Evolutionary conservation across 208 protist genomes (phyloP).

Genomic region (Naegleria lovaniensis): DNA sequence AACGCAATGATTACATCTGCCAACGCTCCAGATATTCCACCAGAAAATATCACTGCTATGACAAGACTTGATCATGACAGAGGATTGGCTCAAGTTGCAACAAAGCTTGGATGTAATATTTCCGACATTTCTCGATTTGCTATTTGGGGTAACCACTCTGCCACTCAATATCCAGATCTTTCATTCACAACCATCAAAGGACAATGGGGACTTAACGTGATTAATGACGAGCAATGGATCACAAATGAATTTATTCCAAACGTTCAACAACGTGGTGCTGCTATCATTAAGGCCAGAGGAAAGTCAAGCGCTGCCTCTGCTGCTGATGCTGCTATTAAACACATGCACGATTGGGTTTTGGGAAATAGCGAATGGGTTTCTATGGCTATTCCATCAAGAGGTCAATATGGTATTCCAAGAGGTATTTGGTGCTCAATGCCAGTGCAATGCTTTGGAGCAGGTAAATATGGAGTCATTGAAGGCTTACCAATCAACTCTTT

Average conservation of each 20-base stretch:
- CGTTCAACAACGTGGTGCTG: constrained; percentile 80
- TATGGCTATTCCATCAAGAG: constrained; percentile 77
- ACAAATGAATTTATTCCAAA: constrained; percentile 63
- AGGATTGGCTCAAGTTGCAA: constrained; percentile 67
- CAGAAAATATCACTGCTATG: constrained; percentile 83
- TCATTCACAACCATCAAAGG: constrained; percentile 60
- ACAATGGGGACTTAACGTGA: constrained; percentile 44
- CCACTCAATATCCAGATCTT: constrained; percentile 82
- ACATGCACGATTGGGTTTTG: constrained; percentile 22
- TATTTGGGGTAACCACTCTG: constrained; percentile 94
- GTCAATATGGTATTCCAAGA: constrained; percentile 76
- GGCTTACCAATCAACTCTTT: constrained; percentile 44
- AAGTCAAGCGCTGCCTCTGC: constrained; percentile 85
- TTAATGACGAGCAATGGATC: constrained; percentile 66
- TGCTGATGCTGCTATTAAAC: constrained; percentile 43
- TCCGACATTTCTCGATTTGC: constrained; percentile 72
- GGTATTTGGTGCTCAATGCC: constrained; percentile 88
- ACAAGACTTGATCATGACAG: constrained; percentile 94
- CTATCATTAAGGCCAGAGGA: constrained; percentile 73
- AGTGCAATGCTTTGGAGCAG: constrained; percentile 60
- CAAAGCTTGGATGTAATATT: constrained; percentile 56
- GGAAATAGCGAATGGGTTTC: constrained; percentile 52
- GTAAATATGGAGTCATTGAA: constrained; percentile 72
- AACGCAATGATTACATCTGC: constrained; percentile 84
- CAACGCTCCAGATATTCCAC: constrained; percentile 50